Conservation (phyloP, 106 monocot species). For the Dioscorea zingiberensis region DNA sequence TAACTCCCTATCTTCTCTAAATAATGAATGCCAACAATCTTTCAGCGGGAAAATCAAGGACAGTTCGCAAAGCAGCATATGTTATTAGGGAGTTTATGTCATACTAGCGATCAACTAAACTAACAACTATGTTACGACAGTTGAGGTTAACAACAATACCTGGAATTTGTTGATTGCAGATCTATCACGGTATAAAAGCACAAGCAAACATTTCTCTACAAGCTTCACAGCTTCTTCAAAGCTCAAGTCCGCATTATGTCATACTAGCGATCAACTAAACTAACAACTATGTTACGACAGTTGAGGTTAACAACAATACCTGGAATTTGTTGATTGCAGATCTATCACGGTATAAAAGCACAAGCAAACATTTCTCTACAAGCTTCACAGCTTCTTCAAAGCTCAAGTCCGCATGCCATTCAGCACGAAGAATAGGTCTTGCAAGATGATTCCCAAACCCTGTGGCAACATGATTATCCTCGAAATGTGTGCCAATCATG, state of each 20-base stretch:
- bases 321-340: constrained; percentile 49
- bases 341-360: constrained; percentile 36
- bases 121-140: too few species aligned
- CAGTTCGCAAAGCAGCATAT: too few species aligned
- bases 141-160: constrained; percentile 6
- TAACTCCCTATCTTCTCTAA: too few species aligned
- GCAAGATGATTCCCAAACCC: constrained; percentile 48
- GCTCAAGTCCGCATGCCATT: constrained; percentile 33
- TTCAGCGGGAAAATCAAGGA: too few species aligned
- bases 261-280: too few species aligned
- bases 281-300: too few species aligned
- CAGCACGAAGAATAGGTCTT: constrained; percentile 32
- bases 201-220: constrained; percentile 40
- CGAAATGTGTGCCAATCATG: constrained; percentile 44
- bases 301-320: constrained; percentile 6
- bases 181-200: constrained; percentile 36
- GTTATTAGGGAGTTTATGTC: too few species aligned
- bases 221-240: constrained; percentile 46
- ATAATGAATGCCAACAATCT: too few species aligned
- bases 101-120: too few species aligned
- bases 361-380: constrained; percentile 40
- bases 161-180: constrained; percentile 49
- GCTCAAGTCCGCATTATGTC: constrained; percentile 27
- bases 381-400: constrained; percentile 46
- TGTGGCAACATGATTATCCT: constrained; percentile 45